These are phyloP conservation scores for Epichloe sp. DNA, from an alignment of 2,329 filamentous ascomycete genomes.

Conservation along the genomic window DNA sequence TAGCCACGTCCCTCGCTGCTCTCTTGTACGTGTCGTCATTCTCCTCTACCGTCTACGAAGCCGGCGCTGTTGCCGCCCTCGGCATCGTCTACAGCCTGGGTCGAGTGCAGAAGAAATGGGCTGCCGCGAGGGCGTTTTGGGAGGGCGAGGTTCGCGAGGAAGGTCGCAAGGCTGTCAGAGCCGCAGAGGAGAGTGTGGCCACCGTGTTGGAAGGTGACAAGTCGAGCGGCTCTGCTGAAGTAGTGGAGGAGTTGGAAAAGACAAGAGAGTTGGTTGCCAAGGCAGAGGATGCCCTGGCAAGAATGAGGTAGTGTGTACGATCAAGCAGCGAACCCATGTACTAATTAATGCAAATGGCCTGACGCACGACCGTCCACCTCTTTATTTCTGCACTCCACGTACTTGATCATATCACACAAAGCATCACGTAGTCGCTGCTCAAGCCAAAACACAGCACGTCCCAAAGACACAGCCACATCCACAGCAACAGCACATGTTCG, in stretches of 20 bases:
- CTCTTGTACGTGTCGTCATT: conserved; percentile 44
- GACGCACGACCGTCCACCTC: too few species aligned
- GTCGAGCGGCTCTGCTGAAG: conserved; percentile 8
- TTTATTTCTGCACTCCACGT: too few species aligned
- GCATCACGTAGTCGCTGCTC: too few species aligned
- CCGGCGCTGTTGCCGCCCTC: conserved; percentile 46
- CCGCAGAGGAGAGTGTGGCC: conserved; percentile 39
- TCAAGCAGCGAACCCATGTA: too few species aligned
- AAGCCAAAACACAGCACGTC: too few species aligned
- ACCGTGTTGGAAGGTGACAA: conserved; percentile 27
- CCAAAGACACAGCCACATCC: too few species aligned
- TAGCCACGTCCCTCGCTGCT: conserved; percentile 40
- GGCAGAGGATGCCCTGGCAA: conserved; percentile 35
- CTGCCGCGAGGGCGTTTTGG: conserved; percentile 46
- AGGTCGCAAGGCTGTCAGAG: conserved; percentile 47
- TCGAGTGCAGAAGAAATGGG: conserved; percentile 50
- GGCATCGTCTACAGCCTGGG: conserved; percentile 46
- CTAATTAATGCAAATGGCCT: too few species aligned
- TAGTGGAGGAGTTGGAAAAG: conserved; percentile 20
- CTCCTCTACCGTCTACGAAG: conserved; percentile 43
- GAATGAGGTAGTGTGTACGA: conserved; percentile 26
- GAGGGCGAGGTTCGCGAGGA: conserved; percentile 55
- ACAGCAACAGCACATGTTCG: too few species aligned
- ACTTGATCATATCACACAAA: too few species aligned
- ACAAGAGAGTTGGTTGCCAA: conserved; percentile 32